Percentiles rank a stretch among this genome's conserved stretches.
Conservation (phyloP, 2,329 filamentous ascomycete genomes). For the Sporothrix phasma region DNA sequence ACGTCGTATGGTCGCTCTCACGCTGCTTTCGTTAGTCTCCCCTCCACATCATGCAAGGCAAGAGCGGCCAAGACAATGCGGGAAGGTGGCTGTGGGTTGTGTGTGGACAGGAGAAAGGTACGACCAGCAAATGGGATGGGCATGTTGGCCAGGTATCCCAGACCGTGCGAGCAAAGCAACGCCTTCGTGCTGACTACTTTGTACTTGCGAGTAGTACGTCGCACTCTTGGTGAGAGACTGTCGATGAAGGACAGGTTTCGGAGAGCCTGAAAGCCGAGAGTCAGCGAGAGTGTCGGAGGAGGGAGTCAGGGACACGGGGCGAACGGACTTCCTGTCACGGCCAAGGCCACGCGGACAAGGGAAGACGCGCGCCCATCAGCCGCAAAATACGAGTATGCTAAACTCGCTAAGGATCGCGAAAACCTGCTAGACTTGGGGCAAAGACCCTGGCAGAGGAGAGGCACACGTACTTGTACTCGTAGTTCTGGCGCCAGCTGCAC, state of each 20-base stretch:
- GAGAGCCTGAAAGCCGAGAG: neutral
- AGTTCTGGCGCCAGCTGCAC: conserved; percentile 7
- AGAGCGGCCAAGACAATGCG: neutral
- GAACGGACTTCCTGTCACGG: neutral
- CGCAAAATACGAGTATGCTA: neutral
- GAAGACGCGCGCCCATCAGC: neutral
- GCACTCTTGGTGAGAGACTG: too few species aligned
- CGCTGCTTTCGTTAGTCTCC: too few species aligned
- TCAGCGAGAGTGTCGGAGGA: too few species aligned
- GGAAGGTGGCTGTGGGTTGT: neutral
- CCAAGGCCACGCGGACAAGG: neutral
- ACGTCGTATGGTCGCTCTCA: neutral
- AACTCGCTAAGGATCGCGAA: neutral
- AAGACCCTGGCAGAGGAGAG: neutral
- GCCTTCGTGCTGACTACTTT: too few species aligned
- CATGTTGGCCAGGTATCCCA: too few species aligned
- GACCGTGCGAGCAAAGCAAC: neutral
- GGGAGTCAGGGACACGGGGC: neutral
- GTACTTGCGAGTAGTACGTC: too few species aligned
- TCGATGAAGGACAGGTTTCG: too few species aligned
- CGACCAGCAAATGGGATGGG: too few species aligned
- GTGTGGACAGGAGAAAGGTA: neutral
- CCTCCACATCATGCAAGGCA: neutral
- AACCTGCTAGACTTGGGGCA: neutral
- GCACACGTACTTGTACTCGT: too few species aligned